phyloP scores from a whole-genome alignment of 768 basidiomycete genomes.

The Suillus ampliporus region DNA sequence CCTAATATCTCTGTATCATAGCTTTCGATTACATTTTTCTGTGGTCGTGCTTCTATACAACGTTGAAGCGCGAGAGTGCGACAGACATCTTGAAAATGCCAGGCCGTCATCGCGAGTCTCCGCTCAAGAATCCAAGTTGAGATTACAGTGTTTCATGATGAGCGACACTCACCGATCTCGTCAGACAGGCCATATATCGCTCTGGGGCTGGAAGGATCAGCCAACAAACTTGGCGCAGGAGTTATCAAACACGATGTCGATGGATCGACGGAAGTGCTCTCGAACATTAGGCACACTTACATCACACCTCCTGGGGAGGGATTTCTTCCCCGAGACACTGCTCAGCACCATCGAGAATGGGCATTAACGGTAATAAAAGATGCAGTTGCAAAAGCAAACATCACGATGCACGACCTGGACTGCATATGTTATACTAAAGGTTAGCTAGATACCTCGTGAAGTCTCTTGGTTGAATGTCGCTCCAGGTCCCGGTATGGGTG shows the following conservation, averaged over 20 bases:
- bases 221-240: conserved; percentile 96
- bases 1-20: conserved; percentile 4
- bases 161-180: conserved; percentile 14
- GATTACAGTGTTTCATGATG: conserved; percentile 22
- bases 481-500: conserved; percentile 98
- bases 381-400: conserved; percentile 68
- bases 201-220: conserved; percentile 97
- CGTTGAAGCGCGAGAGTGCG: background rate
- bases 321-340: conserved; percentile 95
- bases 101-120: conserved; percentile 25
- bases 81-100: conserved; percentile 23
- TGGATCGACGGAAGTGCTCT: conserved; percentile 77
- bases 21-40: background rate
- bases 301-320: conserved; percentile 98
- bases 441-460: conserved; percentile 34
- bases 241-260: conserved; percentile 83
- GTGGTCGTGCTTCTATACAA: background rate
- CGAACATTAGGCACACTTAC: conserved; percentile 97
- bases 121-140: conserved; percentile 42
- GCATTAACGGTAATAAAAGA: conserved; percentile 79
- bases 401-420: conserved; percentile 80
- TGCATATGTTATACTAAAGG: conserved; percentile 99
- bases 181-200: conserved; percentile 77
- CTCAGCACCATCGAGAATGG: conserved; percentile 96
- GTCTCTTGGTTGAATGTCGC: background rate